Base-by-base conservation (phyloP, 2,329 filamentous ascomycete species). In the Xylariaceae sp. region DNA sequence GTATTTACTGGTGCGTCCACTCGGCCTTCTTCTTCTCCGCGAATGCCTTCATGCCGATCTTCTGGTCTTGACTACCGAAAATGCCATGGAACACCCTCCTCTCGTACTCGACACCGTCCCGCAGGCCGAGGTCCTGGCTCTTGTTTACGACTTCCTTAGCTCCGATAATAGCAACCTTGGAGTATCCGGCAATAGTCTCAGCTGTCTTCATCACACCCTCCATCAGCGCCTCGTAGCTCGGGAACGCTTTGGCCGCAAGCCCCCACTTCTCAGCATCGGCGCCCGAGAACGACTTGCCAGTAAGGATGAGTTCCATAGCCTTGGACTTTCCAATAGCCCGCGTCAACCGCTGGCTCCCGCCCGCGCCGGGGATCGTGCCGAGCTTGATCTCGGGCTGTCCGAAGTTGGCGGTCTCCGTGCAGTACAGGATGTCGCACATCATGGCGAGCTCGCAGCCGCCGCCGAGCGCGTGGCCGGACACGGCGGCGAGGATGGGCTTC, bases 71-170 rank as follows among this genome's bases (percentile, higher is more conserved):
- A 73, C 90, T 96, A 19, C 94, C 95, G 78, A 99, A 99, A 69
- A 97, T 72, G 23, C 87, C 84, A 76, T 99, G 95, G 81, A 99
- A 99, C 29, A 98, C 83, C 50, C 93, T 85, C 71, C 95, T 84
- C 83, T 99, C 95, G 76, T 87, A 98, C 78, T 99, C 95, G 1
- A 99, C 90, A 12, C 95, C 95, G 70, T 98, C 95, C 66, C 90
- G 81, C 58, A 99, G 78, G 3, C 88, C 82, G 66, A 96, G 77
- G 68, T 99, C 95, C 81, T 98, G 93, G 75, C 92, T 96, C 87
- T 97, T 98, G 75, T 98, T 96, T 53, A 99, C 94, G n/a, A 95
- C 94, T 81, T 99, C 95, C 82, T 99, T 99, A 55, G 86, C 89
- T 9, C 90, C 95, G 78, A 92, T 87, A 56, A 96, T 86, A 1